A percentile compares a stretch with the other conserved stretches of the same genome.
These are phyloP conservation scores for Sarcodon aspratus DNA, from an alignment of 768 basidiomycete genomes.

Conservation along the genomic window DNA sequence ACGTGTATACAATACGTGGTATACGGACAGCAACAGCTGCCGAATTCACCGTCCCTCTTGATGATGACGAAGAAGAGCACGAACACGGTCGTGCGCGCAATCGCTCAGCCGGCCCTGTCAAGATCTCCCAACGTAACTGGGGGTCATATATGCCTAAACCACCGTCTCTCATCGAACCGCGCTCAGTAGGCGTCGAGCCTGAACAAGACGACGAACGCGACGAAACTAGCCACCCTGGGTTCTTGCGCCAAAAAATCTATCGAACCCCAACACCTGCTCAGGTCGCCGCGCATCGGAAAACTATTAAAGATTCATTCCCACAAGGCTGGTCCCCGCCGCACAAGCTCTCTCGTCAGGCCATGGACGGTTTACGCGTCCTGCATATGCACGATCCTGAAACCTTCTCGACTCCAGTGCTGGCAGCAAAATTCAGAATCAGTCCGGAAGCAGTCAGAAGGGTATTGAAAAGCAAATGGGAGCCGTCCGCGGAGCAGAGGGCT, in stretches of 20 bases:
- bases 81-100: neutral
- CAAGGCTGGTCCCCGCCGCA: constrained; percentile 40
- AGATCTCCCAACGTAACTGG: neutral
- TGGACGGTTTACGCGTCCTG: constrained; percentile 35
- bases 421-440: constrained; percentile 35
- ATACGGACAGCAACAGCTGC: neutral
- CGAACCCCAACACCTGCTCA: constrained; percentile 13
- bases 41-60: neutral
- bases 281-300: constrained; percentile 18
- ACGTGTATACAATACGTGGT: neutral
- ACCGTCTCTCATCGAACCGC: neutral
- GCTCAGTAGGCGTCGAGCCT: neutral
- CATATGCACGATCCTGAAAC: constrained; percentile 29
- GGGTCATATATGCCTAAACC: neutral
- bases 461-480: constrained; percentile 31
- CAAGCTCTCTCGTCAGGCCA: constrained; percentile 38
- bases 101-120: neutral
- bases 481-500: constrained; percentile 19
- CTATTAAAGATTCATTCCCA: constrained; percentile 22
- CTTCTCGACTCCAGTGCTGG: constrained; percentile 30
- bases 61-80: neutral
- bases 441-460: constrained; percentile 42
- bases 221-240: neutral
- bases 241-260: neutral
- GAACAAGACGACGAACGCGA: too few species aligned